These are phyloP conservation scores for Lantana camara DNA, from an alignment of 257 asterid species.

Conservation along the genomic window DNA sequence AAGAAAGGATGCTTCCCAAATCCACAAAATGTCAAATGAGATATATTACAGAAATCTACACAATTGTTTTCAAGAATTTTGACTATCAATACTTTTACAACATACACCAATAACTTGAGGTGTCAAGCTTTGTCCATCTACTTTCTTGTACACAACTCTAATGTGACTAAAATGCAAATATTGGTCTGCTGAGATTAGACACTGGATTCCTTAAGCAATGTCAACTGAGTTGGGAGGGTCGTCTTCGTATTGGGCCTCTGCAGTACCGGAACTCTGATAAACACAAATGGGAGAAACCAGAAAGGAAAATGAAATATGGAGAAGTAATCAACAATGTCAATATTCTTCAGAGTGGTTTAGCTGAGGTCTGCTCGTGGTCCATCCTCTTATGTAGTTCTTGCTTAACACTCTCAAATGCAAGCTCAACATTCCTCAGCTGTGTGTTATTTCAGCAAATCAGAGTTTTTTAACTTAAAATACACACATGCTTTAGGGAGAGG, in stretches of 20 bases:
- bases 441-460: conserved; percentile 9
- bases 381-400: conserved; percentile 47
- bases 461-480: neutral
- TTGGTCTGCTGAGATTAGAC: no score
- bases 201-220: no score
- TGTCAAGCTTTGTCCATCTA: no score
- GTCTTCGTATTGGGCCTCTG: no score
- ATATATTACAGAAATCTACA: neutral
- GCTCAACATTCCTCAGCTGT: conserved; percentile 66
- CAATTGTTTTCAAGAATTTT: neutral
- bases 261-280: no score
- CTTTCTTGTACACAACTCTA: neutral
- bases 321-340: neutral
- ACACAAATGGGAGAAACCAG: no score
- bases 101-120: neutral
- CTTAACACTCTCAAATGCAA: conserved; percentile 59
- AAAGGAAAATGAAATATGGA: no score
- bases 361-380: conserved; percentile 35
- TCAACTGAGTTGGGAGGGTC: no score
- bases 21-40: neutral
- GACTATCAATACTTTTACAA: neutral
- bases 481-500: neutral
- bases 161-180: neutral
- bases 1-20: no score
- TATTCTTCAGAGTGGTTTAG: conserved; percentile 7